phyloP scores from a whole-genome alignment of 805 yeast species.

The Metschnikowia kunwiensis region DNA sequence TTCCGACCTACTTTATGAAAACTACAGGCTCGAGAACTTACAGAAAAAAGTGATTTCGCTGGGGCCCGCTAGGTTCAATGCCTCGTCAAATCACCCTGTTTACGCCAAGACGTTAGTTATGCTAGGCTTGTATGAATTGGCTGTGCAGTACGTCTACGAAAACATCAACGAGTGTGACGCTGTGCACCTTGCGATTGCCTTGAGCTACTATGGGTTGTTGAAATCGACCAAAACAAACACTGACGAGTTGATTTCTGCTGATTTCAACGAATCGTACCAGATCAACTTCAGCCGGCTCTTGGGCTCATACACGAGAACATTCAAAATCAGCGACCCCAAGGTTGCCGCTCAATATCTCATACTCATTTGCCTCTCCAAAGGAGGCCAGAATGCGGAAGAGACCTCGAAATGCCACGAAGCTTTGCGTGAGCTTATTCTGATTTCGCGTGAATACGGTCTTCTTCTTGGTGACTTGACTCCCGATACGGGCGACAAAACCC shows the following conservation, averaged over 20 bases:
- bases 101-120: constrained; percentile 72
- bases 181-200: constrained; percentile 82
- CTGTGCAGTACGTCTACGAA: constrained; percentile 61
- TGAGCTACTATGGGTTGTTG: constrained; percentile 69
- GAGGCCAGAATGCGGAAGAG: constrained; percentile 41
- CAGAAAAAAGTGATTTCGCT: constrained; percentile 67
- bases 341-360: constrained; percentile 89
- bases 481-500: constrained; percentile 64
- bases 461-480: constrained; percentile 79
- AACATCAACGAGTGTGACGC: constrained; percentile 74
- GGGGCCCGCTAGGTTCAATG: constrained; percentile 70
- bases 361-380: constrained; percentile 54
- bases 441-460: constrained; percentile 78
- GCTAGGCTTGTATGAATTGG: constrained; percentile 78
- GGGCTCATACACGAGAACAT: constrained; percentile 78
- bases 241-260: constrained; percentile 36
- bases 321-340: constrained; percentile 81
- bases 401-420: constrained; percentile 68
- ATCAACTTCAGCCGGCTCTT: constrained; percentile 59
- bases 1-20: constrained; percentile 55
- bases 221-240: constrained; percentile 41
- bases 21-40: constrained; percentile 69
- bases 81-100: constrained; percentile 61
- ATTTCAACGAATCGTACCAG: constrained; percentile 32
- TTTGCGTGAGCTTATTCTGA: constrained; percentile 76